Percentiles rank a stretch among this genome's conserved stretches.
These are phyloP conservation scores for Naegleria gruberi DNA, from an alignment of 208 protist genomes.

Conservation along the genomic window DNA sequence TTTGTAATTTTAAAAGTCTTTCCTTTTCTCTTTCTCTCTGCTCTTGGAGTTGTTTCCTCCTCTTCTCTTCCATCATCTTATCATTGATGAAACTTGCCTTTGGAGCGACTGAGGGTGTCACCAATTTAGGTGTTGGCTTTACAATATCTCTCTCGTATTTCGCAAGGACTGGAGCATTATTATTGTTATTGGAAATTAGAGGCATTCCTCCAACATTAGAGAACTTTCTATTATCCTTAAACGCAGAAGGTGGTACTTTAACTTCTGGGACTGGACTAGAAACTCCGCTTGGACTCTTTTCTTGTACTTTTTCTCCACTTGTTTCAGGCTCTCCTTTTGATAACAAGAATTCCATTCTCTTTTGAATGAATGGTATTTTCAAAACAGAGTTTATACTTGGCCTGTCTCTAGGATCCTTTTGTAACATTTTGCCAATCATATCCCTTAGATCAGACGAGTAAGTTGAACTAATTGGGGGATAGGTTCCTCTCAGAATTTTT, in stretches of 20 bases:
- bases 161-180: too few species aligned
- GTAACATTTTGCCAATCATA: neutral
- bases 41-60: neutral
- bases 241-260: neutral
- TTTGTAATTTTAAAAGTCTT: neutral
- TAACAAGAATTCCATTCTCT: neutral
- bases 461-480: conserved; percentile 51
- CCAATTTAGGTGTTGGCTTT: neutral
- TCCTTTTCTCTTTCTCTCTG: neutral
- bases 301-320: neutral
- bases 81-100: neutral
- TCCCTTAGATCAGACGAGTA: conserved; percentile 38
- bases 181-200: too few species aligned
- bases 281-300: neutral
- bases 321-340: neutral
- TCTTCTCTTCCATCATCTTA: neutral
- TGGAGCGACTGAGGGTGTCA: neutral
- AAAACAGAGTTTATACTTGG: conserved; percentile 6
- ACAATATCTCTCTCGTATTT: neutral
- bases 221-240: neutral
- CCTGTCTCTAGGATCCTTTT: conserved; percentile 14
- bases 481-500: conserved; percentile 56
- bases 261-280: neutral
- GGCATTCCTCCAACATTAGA: too few species aligned
- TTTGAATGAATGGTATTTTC: neutral